Evolutionary conservation across 108 stramenopile species (phyloP).

Genomic region (Parietichytrium sp.): DNA sequence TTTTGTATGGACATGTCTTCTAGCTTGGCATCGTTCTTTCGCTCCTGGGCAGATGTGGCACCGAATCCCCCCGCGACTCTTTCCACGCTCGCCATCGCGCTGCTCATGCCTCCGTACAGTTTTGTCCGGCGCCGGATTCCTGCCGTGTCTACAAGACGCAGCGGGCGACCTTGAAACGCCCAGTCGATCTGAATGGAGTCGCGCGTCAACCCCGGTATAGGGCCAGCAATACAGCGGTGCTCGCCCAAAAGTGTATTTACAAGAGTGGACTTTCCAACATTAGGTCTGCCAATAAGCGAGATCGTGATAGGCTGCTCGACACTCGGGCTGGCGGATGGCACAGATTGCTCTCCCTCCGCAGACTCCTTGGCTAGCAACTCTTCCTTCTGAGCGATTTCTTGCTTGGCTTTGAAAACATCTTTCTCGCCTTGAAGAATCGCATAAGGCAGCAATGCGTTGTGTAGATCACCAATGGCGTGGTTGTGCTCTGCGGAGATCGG

Average conservation of each 20-base stretch:
- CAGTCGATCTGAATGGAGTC: slow-evolving; percentile 94
- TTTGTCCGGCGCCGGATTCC: slow-evolving; percentile 77
- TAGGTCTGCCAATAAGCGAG: slow-evolving; percentile 92
- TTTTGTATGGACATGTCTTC: not conserved
- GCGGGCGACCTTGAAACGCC: slow-evolving; percentile 76
- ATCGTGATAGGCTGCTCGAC: slow-evolving; percentile 68
- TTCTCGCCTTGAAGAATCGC: not conserved
- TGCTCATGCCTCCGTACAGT: not conserved
- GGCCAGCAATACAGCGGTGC: slow-evolving; percentile 76
- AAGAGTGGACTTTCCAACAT: slow-evolving; percentile 92
- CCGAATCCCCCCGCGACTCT: not conserved
- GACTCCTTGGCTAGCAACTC: not conserved
- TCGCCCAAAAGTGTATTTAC: slow-evolving; percentile 85
- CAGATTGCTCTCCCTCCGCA: not conserved
- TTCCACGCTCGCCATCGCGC: too few species aligned
- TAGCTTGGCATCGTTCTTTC: not conserved
- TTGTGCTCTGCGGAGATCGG: slow-evolving; percentile 94
- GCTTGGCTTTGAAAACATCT: not conserved
- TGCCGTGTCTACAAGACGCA: slow-evolving; percentile 95
- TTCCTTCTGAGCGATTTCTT: not conserved
- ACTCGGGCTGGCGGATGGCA: too few species aligned
- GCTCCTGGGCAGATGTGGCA: not conserved
- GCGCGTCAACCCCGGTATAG: slow-evolving; percentile 90
- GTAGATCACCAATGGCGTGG: slow-evolving; percentile 85
- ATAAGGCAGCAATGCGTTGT: slow-evolving; percentile 70